phyloP scores from a whole-genome alignment of 345 rosid genomes.

The Eucalyptus grandis region DNA sequence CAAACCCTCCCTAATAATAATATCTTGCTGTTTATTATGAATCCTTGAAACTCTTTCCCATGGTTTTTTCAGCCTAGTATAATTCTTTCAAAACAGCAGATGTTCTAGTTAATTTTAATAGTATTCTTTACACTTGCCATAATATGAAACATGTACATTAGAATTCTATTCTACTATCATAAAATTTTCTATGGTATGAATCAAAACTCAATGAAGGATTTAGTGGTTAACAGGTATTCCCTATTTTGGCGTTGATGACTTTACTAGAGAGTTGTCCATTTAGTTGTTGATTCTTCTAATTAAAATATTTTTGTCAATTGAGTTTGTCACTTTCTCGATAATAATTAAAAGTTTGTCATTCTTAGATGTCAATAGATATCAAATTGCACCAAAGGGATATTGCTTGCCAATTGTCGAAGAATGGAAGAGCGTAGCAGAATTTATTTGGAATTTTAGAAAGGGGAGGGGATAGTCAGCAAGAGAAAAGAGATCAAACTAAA shows the following conservation, averaged over 20 bases:
- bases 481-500: too few relatives aligned
- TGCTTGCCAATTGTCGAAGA: too few relatives aligned
- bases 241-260: background rate
- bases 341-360: too few relatives aligned
- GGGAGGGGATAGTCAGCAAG: too few relatives aligned
- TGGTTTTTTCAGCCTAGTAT: background rate
- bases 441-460: too few relatives aligned
- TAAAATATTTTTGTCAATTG: background rate
- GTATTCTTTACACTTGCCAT: background rate
- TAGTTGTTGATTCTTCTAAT: background rate
- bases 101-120: too few relatives aligned
- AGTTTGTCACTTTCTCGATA: too few relatives aligned
- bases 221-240: background rate
- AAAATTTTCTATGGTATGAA: background rate
- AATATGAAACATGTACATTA: background rate
- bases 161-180: background rate
- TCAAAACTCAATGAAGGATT: background rate
- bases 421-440: too few relatives aligned
- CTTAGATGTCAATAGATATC: too few relatives aligned
- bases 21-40: background rate
- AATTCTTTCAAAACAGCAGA: background rate
- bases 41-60: background rate
- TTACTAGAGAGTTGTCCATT: background rate
- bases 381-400: too few relatives aligned
- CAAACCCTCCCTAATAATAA: background rate